These are phyloP conservation scores for Ceratocystis huliohia DNA, from an alignment of 2,329 filamentous ascomycete species.

Conservation along the genomic window DNA sequence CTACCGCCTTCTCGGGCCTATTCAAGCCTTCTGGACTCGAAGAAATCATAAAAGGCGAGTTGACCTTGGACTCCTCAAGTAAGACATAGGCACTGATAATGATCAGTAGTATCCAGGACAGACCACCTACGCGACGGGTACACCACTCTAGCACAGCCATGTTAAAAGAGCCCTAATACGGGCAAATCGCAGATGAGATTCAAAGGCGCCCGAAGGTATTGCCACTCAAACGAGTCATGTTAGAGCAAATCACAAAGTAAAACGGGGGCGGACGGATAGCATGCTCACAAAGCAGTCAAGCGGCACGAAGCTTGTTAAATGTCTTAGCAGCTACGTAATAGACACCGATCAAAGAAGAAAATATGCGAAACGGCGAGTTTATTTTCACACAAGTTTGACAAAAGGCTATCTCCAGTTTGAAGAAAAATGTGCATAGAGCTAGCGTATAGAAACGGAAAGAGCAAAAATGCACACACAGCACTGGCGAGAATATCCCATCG, in stretches of 20 bases:
- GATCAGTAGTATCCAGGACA: conserved; percentile 40
- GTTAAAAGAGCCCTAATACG: neutral
- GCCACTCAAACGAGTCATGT: neutral
- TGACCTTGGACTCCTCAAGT: conserved; percentile 33
- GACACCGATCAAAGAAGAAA: neutral
- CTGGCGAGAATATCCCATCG: neutral
- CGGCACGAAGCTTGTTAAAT: neutral
- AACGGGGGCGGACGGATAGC: neutral
- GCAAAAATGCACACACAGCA: neutral
- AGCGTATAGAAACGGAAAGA: neutral
- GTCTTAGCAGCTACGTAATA: neutral
- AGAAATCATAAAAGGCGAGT: conserved; percentile 29
- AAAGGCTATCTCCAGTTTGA: neutral
- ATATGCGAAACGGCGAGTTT: neutral
- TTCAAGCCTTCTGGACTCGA: neutral
- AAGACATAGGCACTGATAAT: conserved; percentile 44
- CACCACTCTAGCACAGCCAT: conserved; percentile 46
- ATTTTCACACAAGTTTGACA: neutral
- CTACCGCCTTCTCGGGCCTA: neutral
- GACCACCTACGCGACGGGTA: conserved; percentile 40
- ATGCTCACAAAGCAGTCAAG: neutral
- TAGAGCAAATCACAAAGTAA: neutral
- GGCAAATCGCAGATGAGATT: neutral
- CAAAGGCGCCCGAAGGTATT: conserved; percentile 20
- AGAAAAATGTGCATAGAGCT: neutral